These are phyloP conservation scores for Neonectria punicea DNA, from an alignment of 2,329 filamentous ascomycete species.

Conservation along the genomic window DNA sequence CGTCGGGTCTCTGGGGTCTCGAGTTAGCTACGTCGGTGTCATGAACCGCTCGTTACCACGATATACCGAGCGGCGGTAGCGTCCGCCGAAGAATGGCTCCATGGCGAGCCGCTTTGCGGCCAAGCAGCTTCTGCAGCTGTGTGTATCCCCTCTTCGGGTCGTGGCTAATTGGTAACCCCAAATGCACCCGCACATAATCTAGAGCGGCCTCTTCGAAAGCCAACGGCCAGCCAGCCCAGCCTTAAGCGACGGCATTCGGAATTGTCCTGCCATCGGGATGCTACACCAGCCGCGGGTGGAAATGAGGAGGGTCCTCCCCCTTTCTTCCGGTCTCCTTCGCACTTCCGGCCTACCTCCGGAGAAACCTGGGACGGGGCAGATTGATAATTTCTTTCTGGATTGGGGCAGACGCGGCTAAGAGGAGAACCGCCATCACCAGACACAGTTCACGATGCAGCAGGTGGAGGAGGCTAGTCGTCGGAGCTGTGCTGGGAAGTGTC, in stretches of 20 bases:
- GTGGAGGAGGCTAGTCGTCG: conserved; percentile 29
- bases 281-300: conserved; percentile 16
- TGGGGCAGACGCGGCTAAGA: conserved; percentile 38
- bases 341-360: conserved; percentile 23
- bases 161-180: conserved; percentile 17
- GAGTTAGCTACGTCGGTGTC: conserved; percentile 12
- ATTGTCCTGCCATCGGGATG: conserved; percentile 10
- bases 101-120: not conserved
- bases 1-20: not conserved
- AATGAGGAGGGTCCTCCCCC: conserved; percentile 22
- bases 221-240: not conserved
- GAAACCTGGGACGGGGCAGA: conserved; percentile 39
- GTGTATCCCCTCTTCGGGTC: conserved; percentile 21
- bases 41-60: conserved; percentile 37
- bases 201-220: conserved; percentile 2
- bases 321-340: conserved; percentile 14
- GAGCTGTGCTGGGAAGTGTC: conserved; percentile 5
- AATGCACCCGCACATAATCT: conserved; percentile 23
- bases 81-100: conserved; percentile 22
- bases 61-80: conserved; percentile 35
- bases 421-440: conserved; percentile 36
- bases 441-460: conserved; percentile 35
- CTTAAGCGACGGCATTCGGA: conserved; percentile 1
- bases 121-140: conserved; percentile 13
- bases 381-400: conserved; percentile 39